phyloP scores from a whole-genome alignment of 176 grass and related monocot species.

The Phoenix roebelenii region DNA sequence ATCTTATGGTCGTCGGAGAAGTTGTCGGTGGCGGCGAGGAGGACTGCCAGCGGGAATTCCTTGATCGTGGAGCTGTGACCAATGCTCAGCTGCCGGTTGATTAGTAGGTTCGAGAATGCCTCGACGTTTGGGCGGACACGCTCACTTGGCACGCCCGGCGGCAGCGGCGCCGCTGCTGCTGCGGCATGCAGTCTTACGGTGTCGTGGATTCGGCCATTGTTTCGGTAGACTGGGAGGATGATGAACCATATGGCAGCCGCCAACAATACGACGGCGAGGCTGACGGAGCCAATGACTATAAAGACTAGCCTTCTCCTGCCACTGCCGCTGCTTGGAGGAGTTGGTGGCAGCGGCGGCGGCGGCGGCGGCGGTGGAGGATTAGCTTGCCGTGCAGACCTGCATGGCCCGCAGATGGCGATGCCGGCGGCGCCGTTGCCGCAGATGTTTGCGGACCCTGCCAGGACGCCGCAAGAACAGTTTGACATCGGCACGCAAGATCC shows the following conservation, averaged over 20 bases:
- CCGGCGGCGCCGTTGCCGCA: conserved; percentile 23
- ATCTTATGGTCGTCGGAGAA: conserved; percentile 59
- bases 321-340: background rate
- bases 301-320: conserved; percentile 13
- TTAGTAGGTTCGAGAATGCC: background rate
- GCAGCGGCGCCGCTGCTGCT: background rate
- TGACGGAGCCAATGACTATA: conserved; percentile 22
- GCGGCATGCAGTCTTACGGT: conserved; percentile 12
- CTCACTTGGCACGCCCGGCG: background rate
- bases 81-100: background rate
- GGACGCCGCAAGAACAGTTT: conserved; percentile 41
- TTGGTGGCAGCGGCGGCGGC: background rate
- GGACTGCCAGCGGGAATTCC: conserved; percentile 34
- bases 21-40: conserved; percentile 41
- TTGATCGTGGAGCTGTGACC: conserved; percentile 42
- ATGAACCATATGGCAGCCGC: background rate
- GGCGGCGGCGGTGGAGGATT: conserved; percentile 1
- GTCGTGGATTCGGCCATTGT: conserved; percentile 21
- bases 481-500: conserved; percentile 41
- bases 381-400: conserved; percentile 21
- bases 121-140: conserved; percentile 14
- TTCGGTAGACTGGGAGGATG: conserved; percentile 1
- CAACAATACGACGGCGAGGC: conserved; percentile 4
- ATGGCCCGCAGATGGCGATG: conserved; percentile 48
- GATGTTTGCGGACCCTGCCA: conserved; percentile 54